Conservation (phyloP, 2,329 filamentous ascomycete species). For the Scopulariopsis brevicaulis region DNA sequence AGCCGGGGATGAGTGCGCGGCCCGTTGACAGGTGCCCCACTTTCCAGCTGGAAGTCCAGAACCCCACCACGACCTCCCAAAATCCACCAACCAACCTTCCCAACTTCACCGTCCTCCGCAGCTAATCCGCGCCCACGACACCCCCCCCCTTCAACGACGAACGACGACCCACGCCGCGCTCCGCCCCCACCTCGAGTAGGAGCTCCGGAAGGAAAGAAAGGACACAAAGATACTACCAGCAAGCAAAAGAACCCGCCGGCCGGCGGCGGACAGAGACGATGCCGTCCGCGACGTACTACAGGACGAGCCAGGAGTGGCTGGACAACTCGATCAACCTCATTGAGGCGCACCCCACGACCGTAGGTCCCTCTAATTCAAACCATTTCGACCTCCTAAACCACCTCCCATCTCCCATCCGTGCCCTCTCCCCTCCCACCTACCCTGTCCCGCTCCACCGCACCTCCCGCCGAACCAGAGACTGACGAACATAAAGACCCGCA, state of each 20-base stretch:
- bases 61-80: not conserved
- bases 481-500: too few relatives aligned
- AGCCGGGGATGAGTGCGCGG: too few relatives aligned
- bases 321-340: conserved; percentile 77
- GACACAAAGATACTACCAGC: not conserved
- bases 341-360: conserved; percentile 73
- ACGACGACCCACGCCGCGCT: not conserved
- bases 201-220: not conserved
- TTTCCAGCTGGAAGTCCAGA: not conserved
- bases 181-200: not conserved
- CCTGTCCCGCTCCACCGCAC: too few relatives aligned
- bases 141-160: not conserved
- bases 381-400: not conserved
- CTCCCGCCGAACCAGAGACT: too few relatives aligned
- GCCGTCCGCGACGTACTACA: conserved; percentile 51
- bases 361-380: conserved; percentile 30
- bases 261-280: conserved; percentile 3
- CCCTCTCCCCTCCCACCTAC: too few relatives aligned
- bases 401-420: not conserved
- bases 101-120: not conserved
- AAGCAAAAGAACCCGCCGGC: not conserved
- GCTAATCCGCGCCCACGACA: not conserved
- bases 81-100: not conserved
- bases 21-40: not conserved
- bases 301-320: conserved; percentile 82